Evolutionary conservation across 2,329 filamentous ascomycete genomes (phyloP), one percentile per base, ranked within the genome.

Genomic region (Pseudopithomyces maydicus): DNA sequence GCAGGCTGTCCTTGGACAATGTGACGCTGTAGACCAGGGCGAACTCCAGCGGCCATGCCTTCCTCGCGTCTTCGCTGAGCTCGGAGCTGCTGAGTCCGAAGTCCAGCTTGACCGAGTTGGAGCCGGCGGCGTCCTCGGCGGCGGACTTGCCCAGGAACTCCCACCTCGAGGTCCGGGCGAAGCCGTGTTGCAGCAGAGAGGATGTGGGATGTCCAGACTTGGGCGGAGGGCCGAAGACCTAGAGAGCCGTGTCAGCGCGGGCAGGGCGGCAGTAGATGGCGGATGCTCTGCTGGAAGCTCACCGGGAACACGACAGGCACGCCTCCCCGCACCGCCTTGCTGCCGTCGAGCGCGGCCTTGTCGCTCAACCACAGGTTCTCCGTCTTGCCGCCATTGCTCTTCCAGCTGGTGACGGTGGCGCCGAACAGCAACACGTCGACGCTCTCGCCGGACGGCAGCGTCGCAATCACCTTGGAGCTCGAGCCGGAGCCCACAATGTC

Each of bases 231-330:
- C 95, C 95, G 74, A 99, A 99, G 74, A 93, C 87, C 92, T 92
- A 56, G 19, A 22, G 5, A 17, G 53, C 11, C 14, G 19, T 45
- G 58, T 67, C 33, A 68, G 58, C 22, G 14, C 17, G 46, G 36
- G 11, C 19, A 26, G 32, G 23, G 8, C 7, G 7, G 32, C 32
- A 7, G 33, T 38, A 32, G 35, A 19, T 52, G 12, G 22, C 29
- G 38, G 15, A 19, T 14, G 22, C 20, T 43, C 53, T 3, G 15
- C 5, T 3, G 12, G n/a, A 10, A 2, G 80, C 86, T 63, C 82
- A 97, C 93, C 8, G 94, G 94, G 74, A 97, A 98, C 35, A 97
- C 92, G 50, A 98, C 80, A 4, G 94, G 94, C 67, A 98, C 91
- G 14, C 94, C 94, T 55, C 95, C 95, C 62, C 95, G 85, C 51